phyloP scores from a whole-genome alignment of 495 filamentous ascomycete genomes.

The Aspergillus nanangensis region DNA sequence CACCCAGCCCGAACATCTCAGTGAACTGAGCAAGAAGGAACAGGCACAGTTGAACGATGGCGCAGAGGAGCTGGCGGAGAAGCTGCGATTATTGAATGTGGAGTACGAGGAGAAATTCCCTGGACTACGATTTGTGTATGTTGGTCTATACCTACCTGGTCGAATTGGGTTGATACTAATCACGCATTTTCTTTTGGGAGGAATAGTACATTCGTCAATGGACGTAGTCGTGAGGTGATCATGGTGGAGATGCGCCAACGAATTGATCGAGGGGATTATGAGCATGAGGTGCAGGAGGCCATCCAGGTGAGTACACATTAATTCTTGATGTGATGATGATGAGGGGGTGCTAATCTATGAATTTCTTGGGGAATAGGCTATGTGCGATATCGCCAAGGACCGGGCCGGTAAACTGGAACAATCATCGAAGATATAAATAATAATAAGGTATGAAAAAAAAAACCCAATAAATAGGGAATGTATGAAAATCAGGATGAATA shows the following conservation, averaged over 20 bases:
- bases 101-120: conserved; percentile 83
- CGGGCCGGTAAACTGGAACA: conserved; percentile 48
- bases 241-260: conserved; percentile 81
- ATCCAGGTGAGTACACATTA: conserved; percentile 76
- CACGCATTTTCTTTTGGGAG: too few species aligned
- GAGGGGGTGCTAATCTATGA: neutral
- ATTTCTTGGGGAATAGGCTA: conserved; percentile 43
- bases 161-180: too few species aligned
- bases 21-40: conserved; percentile 70
- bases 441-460: too few species aligned
- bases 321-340: too few species aligned
- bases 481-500: too few species aligned
- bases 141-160: neutral
- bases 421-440: conserved; percentile 3
- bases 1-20: conserved; percentile 49
- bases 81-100: conserved; percentile 54
- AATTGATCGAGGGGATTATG: conserved; percentile 63
- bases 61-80: conserved; percentile 49
- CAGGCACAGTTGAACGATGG: conserved; percentile 66
- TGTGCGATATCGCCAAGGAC: conserved; percentile 69
- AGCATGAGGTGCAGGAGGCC: conserved; percentile 65
- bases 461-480: too few species aligned
- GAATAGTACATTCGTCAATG: conserved; percentile 79
- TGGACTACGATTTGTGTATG: conserved; percentile 80
- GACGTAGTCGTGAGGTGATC: conserved; percentile 64